phyloP scores from a whole-genome alignment of 345 rosid genomes.

The Cardamine occulta region DNA sequence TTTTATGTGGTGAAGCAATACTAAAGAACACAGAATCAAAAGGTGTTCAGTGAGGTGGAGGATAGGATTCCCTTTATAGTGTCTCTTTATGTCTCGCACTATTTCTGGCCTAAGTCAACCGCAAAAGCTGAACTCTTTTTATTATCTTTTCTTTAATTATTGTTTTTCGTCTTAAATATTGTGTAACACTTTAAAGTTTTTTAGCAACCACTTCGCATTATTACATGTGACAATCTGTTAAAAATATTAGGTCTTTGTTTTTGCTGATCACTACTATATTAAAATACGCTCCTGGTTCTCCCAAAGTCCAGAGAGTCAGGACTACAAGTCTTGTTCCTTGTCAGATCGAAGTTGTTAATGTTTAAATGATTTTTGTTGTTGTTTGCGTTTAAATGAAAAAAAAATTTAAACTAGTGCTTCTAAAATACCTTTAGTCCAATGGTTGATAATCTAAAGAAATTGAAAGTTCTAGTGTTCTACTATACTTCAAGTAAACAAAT shows the following conservation, averaged over 20 bases:
- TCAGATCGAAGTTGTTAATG: not conserved
- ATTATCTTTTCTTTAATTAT: constrained; percentile 9
- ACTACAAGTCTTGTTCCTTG: not conserved
- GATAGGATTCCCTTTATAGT: constrained; percentile 48
- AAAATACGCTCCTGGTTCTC: not conserved
- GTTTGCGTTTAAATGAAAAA: not conserved
- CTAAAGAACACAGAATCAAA: constrained; percentile 35
- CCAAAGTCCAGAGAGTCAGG: not conserved
- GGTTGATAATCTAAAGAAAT: not conserved
- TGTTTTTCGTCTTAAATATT: constrained; percentile 12
- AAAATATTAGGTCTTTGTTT: not conserved
- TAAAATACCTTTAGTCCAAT: not conserved
- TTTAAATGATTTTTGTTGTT: not conserved
- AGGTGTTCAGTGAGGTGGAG: constrained; percentile 37
- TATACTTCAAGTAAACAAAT: not conserved
- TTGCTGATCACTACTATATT: not conserved
- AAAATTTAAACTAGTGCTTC: not conserved
- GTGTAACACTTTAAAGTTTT: not conserved
- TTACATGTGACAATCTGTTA: constrained; percentile 22
- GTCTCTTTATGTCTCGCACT: constrained; percentile 41
- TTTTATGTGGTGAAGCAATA: constrained; percentile 28
- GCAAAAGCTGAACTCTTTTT: constrained; percentile 39
- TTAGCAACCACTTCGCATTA: constrained; percentile 8
- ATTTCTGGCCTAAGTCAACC: constrained; percentile 45
- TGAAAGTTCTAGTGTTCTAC: not conserved